Conservation (phyloP, 768 basidiomycete species). For the Rhodotorula diobovata region DNA sequence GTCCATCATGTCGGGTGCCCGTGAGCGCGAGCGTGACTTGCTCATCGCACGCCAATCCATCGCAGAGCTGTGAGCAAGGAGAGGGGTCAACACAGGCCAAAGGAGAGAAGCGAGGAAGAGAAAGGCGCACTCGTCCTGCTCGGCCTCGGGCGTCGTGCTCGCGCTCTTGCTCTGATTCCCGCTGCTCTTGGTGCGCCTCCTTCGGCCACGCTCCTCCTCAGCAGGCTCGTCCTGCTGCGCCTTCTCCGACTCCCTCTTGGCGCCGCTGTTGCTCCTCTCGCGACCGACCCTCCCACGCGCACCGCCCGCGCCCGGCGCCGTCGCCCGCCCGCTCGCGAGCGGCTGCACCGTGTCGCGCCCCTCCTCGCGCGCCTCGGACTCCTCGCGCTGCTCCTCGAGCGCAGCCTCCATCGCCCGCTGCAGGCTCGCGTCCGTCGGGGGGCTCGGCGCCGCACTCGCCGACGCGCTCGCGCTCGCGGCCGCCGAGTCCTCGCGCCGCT, state of each 20-base stretch:
- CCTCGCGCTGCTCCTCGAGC: slow-evolving; percentile 21
- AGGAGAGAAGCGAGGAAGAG: slow-evolving; percentile 40
- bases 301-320: neutral
- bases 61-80: slow-evolving; percentile 33
- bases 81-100: neutral
- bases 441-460: neutral
- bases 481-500: slow-evolving; percentile 66
- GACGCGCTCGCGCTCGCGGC: neutral
- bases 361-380: slow-evolving; percentile 17
- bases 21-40: slow-evolving; percentile 41
- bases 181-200: slow-evolving; percentile 46
- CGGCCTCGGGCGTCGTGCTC: slow-evolving; percentile 26
- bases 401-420: slow-evolving; percentile 19
- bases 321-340: neutral
- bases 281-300: neutral
- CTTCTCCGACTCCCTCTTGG: neutral
- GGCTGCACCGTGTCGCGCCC: slow-evolving; percentile 25
- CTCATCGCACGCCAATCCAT: slow-evolving; percentile 41
- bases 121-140: slow-evolving; percentile 35
- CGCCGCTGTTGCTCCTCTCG: slow-evolving; percentile 11
- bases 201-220: slow-evolving; percentile 44
- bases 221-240: slow-evolving; percentile 2
- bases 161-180: slow-evolving; percentile 39
- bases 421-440: slow-evolving; percentile 5
- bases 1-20: slow-evolving; percentile 63